Evolutionary conservation across 192 early-diverging fungal genomes (phyloP).

Genomic region (Coemansia furcata): DNA sequence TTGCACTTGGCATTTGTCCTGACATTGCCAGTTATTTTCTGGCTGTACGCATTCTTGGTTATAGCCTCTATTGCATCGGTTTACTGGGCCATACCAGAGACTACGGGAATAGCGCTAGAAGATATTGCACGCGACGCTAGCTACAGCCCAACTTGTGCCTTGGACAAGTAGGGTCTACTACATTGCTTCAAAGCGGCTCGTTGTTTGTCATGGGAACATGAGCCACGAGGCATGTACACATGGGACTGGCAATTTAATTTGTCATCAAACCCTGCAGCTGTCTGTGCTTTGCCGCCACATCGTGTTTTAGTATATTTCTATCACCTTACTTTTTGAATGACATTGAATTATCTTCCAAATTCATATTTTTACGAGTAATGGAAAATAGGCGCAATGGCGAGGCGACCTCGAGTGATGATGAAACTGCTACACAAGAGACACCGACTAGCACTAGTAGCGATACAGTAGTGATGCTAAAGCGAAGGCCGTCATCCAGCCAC

Average conservation of each 20-base stretch:
- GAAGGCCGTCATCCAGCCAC: background rate
- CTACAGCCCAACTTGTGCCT: background rate
- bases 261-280: background rate
- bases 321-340: background rate
- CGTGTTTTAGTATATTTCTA: background rate
- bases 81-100: slow-evolving; percentile 33
- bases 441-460: background rate
- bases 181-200: background rate
- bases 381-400: background rate
- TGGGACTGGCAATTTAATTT: background rate
- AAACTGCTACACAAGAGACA: background rate
- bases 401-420: background rate
- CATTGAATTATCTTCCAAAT: background rate
- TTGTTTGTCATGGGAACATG: background rate
- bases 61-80: slow-evolving; percentile 8
- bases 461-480: background rate
- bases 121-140: slow-evolving; percentile 10
- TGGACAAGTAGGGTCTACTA: background rate
- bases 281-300: background rate
- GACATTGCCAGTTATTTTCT: slow-evolving; percentile 28
- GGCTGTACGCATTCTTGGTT: slow-evolving; percentile 24
- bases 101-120: slow-evolving; percentile 21
- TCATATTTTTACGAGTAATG: background rate
- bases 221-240: background rate
- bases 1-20: slow-evolving; percentile 26